Evolutionary conservation across 192 early-diverging fungal genomes (phyloP).

Genomic region (Coemansia sp.): DNA sequence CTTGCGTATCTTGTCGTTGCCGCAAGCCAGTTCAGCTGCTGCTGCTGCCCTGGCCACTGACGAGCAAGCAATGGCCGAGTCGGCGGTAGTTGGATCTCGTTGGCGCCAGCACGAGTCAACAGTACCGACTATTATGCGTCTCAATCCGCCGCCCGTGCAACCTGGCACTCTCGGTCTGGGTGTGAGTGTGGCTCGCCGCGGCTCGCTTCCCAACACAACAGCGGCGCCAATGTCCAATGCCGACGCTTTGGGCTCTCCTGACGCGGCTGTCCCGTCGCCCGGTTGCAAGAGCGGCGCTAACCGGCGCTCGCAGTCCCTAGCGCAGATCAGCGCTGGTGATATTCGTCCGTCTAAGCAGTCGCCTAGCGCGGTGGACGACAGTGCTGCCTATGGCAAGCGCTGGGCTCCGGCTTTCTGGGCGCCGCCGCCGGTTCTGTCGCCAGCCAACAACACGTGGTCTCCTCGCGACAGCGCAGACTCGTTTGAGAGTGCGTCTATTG

Average conservation of each 20-base stretch:
- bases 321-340: not conserved
- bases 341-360: not conserved
- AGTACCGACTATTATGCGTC: constrained; percentile 1
- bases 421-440: constrained; percentile 17
- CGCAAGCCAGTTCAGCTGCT: not conserved
- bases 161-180: constrained; percentile 16
- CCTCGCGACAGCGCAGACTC: constrained; percentile 33
- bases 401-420: constrained; percentile 51
- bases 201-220: not conserved
- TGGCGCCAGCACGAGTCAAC: constrained; percentile 4
- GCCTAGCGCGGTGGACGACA: not conserved
- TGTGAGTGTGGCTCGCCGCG: constrained; percentile 17
- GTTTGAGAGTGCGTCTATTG: constrained; percentile 15
- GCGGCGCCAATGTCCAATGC: not conserved
- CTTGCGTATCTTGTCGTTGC: constrained; percentile 10
- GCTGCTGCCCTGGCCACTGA: not conserved
- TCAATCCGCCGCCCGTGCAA: not conserved
- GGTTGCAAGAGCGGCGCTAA: not conserved
- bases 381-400: not conserved
- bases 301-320: not conserved
- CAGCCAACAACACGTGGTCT: constrained; percentile 21
- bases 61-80: not conserved
- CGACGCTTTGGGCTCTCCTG: not conserved
- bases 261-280: not conserved
- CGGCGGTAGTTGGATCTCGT: not conserved